phyloP scores from a whole-genome alignment of 2,329 filamentous ascomycete species.

The Botrytis pseudocinerea region DNA sequence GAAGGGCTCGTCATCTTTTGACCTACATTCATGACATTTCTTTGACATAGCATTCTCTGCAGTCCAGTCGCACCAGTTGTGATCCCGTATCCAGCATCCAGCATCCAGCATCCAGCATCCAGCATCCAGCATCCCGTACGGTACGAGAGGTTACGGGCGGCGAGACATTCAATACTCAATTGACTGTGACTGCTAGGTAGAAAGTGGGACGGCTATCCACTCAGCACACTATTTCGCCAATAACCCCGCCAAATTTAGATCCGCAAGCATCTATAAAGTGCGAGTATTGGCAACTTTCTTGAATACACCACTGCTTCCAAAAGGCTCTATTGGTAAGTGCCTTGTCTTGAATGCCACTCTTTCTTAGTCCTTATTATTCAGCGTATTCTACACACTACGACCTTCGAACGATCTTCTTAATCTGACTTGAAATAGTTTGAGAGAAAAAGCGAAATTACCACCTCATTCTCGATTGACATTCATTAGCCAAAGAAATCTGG shows the following conservation, averaged over 20 bases:
- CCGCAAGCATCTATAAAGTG: background rate
- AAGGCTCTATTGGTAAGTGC: background rate
- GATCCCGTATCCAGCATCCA: background rate
- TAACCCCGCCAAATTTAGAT: constrained; percentile 3
- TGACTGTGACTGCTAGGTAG: background rate
- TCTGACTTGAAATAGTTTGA: constrained; percentile 8
- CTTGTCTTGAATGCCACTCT: constrained; percentile 2
- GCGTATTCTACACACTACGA: background rate
- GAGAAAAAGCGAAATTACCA: background rate
- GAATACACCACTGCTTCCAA: background rate
- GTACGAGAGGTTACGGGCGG: no score
- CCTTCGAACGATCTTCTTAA: background rate
- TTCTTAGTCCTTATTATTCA: background rate
- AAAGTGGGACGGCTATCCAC: background rate
- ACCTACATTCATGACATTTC: background rate
- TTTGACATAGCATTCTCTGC: background rate
- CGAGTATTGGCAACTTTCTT: background rate
- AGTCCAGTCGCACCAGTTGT: background rate
- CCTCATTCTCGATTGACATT: background rate
- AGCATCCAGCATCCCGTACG: background rate
- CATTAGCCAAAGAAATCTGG: background rate
- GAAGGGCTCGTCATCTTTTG: background rate
- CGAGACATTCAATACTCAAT: background rate
- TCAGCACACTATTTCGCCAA: background rate
- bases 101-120: no score